Evolutionary conservation across 495 filamentous ascomycete genomes (phyloP), one percentile per base, ranked within the genome.

Genomic region (Penicillium atrosanguineum): DNA sequence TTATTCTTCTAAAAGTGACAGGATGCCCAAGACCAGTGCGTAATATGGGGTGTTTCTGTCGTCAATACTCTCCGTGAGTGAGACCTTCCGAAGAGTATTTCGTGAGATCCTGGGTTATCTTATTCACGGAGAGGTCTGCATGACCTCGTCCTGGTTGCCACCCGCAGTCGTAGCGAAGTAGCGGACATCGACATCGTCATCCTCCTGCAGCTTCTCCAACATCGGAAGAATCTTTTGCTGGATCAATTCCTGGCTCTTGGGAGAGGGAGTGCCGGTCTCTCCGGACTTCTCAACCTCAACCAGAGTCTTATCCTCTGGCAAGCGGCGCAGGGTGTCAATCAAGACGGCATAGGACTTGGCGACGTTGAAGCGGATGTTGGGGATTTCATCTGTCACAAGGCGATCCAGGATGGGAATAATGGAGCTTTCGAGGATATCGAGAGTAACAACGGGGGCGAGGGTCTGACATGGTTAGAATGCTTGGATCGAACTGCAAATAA

Each of bases 281-380:
- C 84, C 87, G 2, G 83, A 80, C 75, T 95, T 92, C 69, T 95
- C 90, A 37, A 96, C 67, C 45, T 85, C 82, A 62, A 87, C 83
- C 61, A 98, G 79, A 20, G 94, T 97, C 52, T 90, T 90, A 62
- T 93, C 79, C 26, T 87, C 87, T 2, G 94, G 94, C 18, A 98
- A 82, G 50, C 91, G 89, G 70, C 90, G 88, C 65, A 98, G 78
- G 23, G 93, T 91, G 53, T 87, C 84, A 60, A 97, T 92, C 39
- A 98, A 76, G 39, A 93, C 84, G 16, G 84, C 82, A 65, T 97
- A 98, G 25, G 95, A 97, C 74, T 98, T 98, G 50, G 94, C 95
- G 46, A 97, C 93, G 66, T 98, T 98, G 81, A 98, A 98, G 48
- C 94, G 90, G 68, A 98, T 98, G 70, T 98, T 98, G 48, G 94